These are phyloP conservation scores for Saturnispora ahearnii DNA, from an alignment of 805 yeast species.

Conservation along the genomic window DNA sequence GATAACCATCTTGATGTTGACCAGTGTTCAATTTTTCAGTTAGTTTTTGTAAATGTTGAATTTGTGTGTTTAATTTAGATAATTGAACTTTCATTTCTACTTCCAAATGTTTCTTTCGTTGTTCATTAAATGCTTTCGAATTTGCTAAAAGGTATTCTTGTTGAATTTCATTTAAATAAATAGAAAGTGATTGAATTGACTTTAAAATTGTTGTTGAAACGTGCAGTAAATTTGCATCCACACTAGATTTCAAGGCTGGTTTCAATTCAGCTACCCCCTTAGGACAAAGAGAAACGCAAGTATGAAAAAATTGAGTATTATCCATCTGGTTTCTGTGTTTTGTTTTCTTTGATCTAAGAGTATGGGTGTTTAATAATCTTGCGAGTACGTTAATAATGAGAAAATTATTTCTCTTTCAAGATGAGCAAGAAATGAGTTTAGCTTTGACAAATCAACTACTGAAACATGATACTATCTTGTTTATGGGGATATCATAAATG, in stretches of 20 bases:
- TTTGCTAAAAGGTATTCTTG: constrained; percentile 29
- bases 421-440: too few relatives aligned
- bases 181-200: constrained; percentile 1
- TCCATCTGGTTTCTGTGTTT: background rate
- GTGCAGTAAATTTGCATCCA: background rate
- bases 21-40: background rate
- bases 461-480: too few relatives aligned
- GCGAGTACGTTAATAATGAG: background rate
- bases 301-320: constrained; percentile 6
- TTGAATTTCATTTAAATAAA: constrained; percentile 23
- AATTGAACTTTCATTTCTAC: constrained; percentile 21
- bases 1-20: background rate
- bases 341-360: too few relatives aligned
- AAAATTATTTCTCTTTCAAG: too few relatives aligned
- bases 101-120: constrained; percentile 23
- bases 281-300: constrained; percentile 4
- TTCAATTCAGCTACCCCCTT: background rate
- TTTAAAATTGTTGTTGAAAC: constrained; percentile 1
- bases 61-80: constrained; percentile 15
- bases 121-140: constrained; percentile 19
- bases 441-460: too few relatives aligned
- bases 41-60: constrained; percentile 14
- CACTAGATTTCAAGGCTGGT: background rate
- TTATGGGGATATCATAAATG: too few relatives aligned
- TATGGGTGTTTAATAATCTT: background rate